Evolutionary conservation across 2,329 filamentous ascomycete genomes (phyloP), one percentile per base, ranked within the genome.

Genomic region (Xylaria polymorpha): DNA sequence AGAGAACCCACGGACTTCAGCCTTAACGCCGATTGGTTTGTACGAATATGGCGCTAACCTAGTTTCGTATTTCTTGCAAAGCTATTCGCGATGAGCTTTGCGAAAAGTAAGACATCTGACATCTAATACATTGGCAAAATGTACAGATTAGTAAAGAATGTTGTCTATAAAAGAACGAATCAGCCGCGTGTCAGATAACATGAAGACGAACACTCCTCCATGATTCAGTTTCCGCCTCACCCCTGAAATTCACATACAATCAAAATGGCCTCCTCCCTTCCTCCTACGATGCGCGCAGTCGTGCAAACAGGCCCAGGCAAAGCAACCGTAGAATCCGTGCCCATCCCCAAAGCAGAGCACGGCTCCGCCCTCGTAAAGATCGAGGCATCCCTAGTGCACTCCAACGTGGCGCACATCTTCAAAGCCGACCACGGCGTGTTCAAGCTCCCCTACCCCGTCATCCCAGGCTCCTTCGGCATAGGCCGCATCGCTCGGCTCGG

Each of bases 251-350:
- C 46, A 39, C 9, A 53, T 44, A 41, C 29, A 29, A 51, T 5
- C 20, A 61, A 61, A 41, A 61, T 61, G 58, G 32, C 41, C 55
- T n/a, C 60, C 41, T 55, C 57, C 50, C 64, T 67, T 55, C 68
- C 68, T 39, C n/a, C 35, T 35, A 66, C 64, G 7, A 70, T 70
- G 68, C 64, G 64, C 25, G 68, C 64, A 14, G 29, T 70, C n/a
- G 59, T 70, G 43, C 68, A 70, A 50, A 70, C 68, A 1, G 64
- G 22, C 20, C 68, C 68, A 22, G 48, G 51, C 37, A n/a, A n/a
- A 25, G 57, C 68, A 20, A 39, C 68, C 15, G 59, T 70, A 4
- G 48, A 67, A 50, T 59, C 64, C n/a, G 64, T 70, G 15, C 63
- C 68, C 12, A n/a, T 70, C 15, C 68, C 68, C 18, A 57, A 59